phyloP scores from a whole-genome alignment of 768 basidiomycete genomes.

The Tulasnella sp. region DNA sequence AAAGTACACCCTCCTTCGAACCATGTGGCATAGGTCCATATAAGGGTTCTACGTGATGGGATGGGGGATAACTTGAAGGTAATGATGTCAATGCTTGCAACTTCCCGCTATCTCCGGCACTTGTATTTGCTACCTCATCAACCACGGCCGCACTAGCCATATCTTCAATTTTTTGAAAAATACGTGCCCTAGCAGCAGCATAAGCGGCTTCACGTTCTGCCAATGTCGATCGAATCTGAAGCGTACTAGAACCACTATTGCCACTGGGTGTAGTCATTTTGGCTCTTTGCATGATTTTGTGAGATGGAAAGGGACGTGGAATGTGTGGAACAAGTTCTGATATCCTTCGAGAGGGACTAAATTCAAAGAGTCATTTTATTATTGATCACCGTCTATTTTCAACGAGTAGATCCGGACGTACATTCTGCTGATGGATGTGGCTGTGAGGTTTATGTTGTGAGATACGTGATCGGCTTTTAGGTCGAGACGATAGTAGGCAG shows the following conservation, averaged over 20 bases:
- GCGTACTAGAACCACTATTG: too few relatives aligned
- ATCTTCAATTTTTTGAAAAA: slow-evolving; percentile 42
- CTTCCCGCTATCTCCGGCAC: too few relatives aligned
- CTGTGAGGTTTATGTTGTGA: slow-evolving; percentile 48
- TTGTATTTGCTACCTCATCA: too few relatives aligned
- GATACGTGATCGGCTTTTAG: slow-evolving; percentile 55
- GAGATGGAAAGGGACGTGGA: slow-evolving; percentile 48
- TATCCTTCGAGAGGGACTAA: slow-evolving; percentile 57
- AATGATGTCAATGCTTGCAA: too few relatives aligned
- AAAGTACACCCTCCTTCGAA: slow-evolving; percentile 24
- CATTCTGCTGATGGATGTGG: slow-evolving; percentile 60
- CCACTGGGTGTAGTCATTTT: slow-evolving; percentile 16
- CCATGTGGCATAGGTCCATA: slow-evolving; percentile 22
- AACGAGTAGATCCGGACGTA: slow-evolving; percentile 29
- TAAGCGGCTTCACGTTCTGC: slow-evolving; percentile 85
- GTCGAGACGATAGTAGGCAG: slow-evolving; percentile 60
- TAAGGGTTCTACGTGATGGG: too few relatives aligned
- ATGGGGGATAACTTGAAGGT: too few relatives aligned
- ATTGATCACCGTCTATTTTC: too few relatives aligned
- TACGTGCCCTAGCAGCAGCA: slow-evolving; percentile 70
- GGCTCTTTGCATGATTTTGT: slow-evolving; percentile 76
- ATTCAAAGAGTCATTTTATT: slow-evolving; percentile 17
- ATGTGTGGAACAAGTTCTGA: slow-evolving; percentile 67
- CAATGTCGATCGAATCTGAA: slow-evolving; percentile 65
- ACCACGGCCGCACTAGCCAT: too few relatives aligned